Base-by-base conservation (phyloP, 2,329 filamentous ascomycete species). In the Sphaerulina musiva region DNA sequence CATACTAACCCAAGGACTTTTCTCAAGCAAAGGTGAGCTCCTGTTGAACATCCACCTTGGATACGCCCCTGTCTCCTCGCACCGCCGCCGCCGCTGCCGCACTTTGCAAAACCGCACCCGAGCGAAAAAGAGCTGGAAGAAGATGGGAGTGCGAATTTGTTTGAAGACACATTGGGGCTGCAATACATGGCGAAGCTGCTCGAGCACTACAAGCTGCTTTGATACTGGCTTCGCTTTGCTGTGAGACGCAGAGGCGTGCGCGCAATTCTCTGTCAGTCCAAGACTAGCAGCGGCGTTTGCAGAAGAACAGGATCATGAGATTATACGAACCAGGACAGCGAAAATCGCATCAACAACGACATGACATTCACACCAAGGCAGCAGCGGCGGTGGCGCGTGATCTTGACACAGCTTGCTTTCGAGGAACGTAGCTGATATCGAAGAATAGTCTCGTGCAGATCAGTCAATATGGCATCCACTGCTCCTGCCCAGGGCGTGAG, bases 401-500 rank as follows among this genome's bases (percentile, higher is more conserved):
- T 12, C 10, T 26, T 45, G 41, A 12, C 14, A 44, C 31, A 11
- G 26, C n/a, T 38, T 29, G n/a, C 10, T 32, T 17, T 12, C 20
- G 41, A 51, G 34, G 34, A 51, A 11, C 11, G 14, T 12, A 26
- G 14, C 48, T 51, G 48, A 51, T 34, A 40, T 23, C 9, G 10
- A 11, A 39, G 17, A 42, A 43, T 46, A 56, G 54, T 56, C 50
- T 50, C 47, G 45, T 49, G 54, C 52, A 52, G 52, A 46, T 59
- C 58, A 56, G 51, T 53, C 59, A 61, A 40, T 31, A 62, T 62
- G 60, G 48, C 58, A 46, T 46, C 49, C 44, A 54, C 59, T 48
- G 59, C 59, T 40, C 60, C 60, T 46, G 60, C 60, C 36, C 61
- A 61, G 48, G 60, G 61, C 58, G 57, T 64, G 56, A 61, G 63